Evolutionary conservation across 2,329 filamentous ascomycete genomes (phyloP).

Genomic region (Colletotrichum camelliae): DNA sequence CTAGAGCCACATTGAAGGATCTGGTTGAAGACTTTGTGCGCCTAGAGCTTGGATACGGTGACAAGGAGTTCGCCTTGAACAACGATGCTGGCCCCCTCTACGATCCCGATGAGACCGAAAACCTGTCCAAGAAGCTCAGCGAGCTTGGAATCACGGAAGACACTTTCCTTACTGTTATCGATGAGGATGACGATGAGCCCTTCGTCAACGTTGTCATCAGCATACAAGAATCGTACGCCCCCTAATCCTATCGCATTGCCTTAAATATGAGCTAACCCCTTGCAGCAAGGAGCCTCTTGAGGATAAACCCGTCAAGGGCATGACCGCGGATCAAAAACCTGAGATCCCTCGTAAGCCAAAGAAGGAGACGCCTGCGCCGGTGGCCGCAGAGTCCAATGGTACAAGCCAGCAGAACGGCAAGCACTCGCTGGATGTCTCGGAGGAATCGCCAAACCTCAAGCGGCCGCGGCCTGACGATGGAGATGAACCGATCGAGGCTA

Average conservation of each 20-base stretch:
- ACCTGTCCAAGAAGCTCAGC: constrained; percentile 77
- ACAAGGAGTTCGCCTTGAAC: constrained; percentile 78
- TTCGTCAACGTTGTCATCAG: constrained; percentile 82
- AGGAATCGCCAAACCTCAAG: constrained; percentile 45
- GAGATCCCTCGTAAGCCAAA: constrained; percentile 61
- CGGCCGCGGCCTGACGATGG: constrained; percentile 49
- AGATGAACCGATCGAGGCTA: constrained; percentile 40
- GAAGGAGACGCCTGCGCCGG: constrained; percentile 34
- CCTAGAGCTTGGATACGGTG: constrained; percentile 74
- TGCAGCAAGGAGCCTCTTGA: constrained; percentile 45
- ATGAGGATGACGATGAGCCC: constrained; percentile 76
- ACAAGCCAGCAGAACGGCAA: constrained; percentile 48
- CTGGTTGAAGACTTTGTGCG: constrained; percentile 79
- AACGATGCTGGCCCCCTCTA: constrained; percentile 82
- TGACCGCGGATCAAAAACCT: constrained; percentile 45
- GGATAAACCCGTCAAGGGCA: constrained; percentile 61
- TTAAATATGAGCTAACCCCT: constrained; percentile 29
- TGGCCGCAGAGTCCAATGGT: constrained; percentile 38
- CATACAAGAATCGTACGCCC: constrained; percentile 65
- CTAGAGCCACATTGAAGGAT: constrained; percentile 76
- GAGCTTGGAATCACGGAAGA: constrained; percentile 79
- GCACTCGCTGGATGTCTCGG: constrained; percentile 38
- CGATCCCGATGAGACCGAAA: constrained; percentile 87
- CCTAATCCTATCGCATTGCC: not conserved
- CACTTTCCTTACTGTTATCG: constrained; percentile 83